Conservation (phyloP, 805 yeast species). For the Cyberlindnera saturnus region DNA sequence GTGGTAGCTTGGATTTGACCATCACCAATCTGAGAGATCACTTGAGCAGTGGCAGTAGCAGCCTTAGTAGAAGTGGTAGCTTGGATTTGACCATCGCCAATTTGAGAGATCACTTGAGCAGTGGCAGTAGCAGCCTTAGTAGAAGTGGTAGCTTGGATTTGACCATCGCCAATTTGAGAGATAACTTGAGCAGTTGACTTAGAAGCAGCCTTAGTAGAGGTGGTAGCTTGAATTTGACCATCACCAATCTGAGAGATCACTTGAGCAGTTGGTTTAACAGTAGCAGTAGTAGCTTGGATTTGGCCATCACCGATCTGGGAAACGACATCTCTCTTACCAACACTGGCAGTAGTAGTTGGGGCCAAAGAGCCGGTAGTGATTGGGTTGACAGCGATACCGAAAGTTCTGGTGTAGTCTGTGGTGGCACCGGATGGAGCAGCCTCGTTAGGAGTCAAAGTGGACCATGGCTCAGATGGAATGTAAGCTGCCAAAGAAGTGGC, state of each 20-base stretch:
- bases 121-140: slow-evolving; percentile 3
- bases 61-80: slow-evolving; percentile 23
- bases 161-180: slow-evolving; percentile 43
- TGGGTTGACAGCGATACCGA: slow-evolving; percentile 40
- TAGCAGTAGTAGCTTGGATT: slow-evolving; percentile 38
- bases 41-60: slow-evolving; percentile 22
- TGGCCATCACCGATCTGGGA: slow-evolving; percentile 57
- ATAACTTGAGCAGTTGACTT: slow-evolving; percentile 29
- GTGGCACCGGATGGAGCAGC: slow-evolving; percentile 32
- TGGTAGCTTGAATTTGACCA: slow-evolving; percentile 53
- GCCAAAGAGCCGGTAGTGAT: slow-evolving; percentile 26
- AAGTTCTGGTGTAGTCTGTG: slow-evolving; percentile 32
- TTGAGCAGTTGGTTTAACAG: slow-evolving; percentile 6
- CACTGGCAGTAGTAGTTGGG: slow-evolving; percentile 22
- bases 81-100: slow-evolving; percentile 20
- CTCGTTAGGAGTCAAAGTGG: slow-evolving; percentile 36
- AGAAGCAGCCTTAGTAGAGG: slow-evolving; percentile 21
- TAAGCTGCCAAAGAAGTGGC: slow-evolving; percentile 50
- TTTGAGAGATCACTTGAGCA: slow-evolving; percentile 19
- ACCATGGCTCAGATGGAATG: slow-evolving; percentile 52
- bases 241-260: slow-evolving; percentile 28
- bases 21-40: slow-evolving; percentile 28
- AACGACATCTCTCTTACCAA: slow-evolving; percentile 35
- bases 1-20: slow-evolving; percentile 54
- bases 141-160: slow-evolving; percentile 25